phyloP scores from a whole-genome alignment of 768 basidiomycete species.

The Sporobolomyces phaffii region DNA sequence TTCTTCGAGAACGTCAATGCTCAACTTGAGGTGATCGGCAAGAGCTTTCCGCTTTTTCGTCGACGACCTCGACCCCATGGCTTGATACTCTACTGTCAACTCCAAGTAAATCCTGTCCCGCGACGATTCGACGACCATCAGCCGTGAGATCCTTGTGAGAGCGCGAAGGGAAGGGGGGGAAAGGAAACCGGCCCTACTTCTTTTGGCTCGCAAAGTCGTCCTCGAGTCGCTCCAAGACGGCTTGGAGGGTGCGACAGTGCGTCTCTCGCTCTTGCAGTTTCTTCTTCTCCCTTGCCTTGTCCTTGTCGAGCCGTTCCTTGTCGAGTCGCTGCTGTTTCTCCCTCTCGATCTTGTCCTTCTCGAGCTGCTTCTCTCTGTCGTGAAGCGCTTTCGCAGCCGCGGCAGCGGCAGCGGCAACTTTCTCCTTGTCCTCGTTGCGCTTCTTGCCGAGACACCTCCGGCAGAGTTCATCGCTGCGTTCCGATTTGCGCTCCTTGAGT shows the following conservation, averaged over 20 bases:
- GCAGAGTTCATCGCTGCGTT: constrained; percentile 6
- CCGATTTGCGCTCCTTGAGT: not conserved
- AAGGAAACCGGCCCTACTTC: constrained; percentile 55
- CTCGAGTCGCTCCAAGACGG: constrained; percentile 80
- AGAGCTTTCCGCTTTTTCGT: constrained; percentile 75
- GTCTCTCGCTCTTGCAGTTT: constrained; percentile 28
- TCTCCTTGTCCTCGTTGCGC: not conserved
- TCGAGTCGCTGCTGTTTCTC: constrained; percentile 1
- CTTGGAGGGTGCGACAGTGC: constrained; percentile 41
- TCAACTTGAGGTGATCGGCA: constrained; percentile 79
- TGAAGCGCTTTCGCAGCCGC: no score
- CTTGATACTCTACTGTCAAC: constrained; percentile 85
- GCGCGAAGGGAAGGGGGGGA: not conserved
- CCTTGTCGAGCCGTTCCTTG: not conserved
- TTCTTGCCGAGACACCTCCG: constrained; percentile 2
- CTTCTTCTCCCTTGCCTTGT: not conserved
- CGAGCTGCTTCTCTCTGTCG: not conserved
- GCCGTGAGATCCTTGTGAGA: no score
- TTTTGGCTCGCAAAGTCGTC: constrained; percentile 94
- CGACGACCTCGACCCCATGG: constrained; percentile 76
- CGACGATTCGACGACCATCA: not conserved
- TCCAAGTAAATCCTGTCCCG: constrained; percentile 71
- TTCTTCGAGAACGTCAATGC: constrained; percentile 83
- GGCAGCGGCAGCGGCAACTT: no score
- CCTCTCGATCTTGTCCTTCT: not conserved